Evolutionary conservation across 2,329 filamentous ascomycete genomes (phyloP), one percentile per base, ranked within the genome.

Genomic region (Cryphonectria naterciae): DNA sequence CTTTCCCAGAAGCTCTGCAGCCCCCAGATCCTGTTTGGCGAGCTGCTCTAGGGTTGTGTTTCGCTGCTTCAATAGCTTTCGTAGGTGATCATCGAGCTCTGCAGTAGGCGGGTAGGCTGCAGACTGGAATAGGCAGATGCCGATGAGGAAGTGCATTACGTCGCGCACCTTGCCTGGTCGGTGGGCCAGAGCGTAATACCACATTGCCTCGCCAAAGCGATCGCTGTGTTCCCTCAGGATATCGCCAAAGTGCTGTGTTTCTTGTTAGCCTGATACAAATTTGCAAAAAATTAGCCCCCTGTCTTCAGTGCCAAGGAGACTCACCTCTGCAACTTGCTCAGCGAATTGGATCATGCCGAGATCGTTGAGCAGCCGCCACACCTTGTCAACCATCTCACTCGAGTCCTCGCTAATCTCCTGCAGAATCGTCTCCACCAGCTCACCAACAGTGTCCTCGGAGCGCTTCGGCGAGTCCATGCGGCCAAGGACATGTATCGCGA

Each of bases 121-220:
- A 1, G 94, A 97, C 76, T 97, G 93, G 60, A 97, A 87, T 22
- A 98, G 86, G 62, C 92, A 97, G 79, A 94, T 92, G 2, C 94
- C 94, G 75, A 94, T 95, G 67, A 98, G 89, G 3, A 96, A 88
- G 78, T 97, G 93, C 60, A 97, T 87, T 28, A 97, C 92, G 73
- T 94, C 91, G 76, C 93, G 93, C 67, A 98, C 91, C 80, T 95
- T 97, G 74, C 87, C 85, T 1, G 89, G 84, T 37, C 91, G 89
- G 77, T 97, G 94, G 3, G 94, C 93, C 17, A 97, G 89, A 35
- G 95, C 92, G 79, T 96, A 98, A 83, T 97, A 98, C 82, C 96
- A 91, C 28, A 98, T 86, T 0, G 94, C 93, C 74, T 95, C 90
- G 68, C 95, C 95, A 75, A 95, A 98, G 68, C 92, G 88, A 76